Evolutionary conservation across 139 green algal genomes (phyloP).

Genomic region (Chloropicon primus): DNA sequence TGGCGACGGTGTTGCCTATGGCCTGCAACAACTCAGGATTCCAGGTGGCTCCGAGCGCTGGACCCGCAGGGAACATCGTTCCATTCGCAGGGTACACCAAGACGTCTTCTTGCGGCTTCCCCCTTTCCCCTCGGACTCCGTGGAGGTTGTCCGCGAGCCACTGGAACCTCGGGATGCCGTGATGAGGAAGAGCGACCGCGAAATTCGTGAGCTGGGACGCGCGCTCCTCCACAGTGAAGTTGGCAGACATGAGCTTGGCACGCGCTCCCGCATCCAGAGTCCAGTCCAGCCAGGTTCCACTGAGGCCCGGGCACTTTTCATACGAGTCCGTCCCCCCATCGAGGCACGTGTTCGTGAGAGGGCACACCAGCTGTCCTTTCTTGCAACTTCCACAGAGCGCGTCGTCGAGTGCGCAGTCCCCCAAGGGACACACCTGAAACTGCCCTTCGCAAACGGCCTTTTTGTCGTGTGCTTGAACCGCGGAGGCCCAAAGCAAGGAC

Average conservation of each 20-base stretch:
- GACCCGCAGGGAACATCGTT: neutral
- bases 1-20: neutral
- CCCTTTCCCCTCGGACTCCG: neutral
- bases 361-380: neutral
- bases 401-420: neutral
- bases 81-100: neutral
- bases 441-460: neutral
- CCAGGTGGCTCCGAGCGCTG: neutral
- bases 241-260: neutral
- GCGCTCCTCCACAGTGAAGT: neutral
- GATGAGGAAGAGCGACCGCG: neutral
- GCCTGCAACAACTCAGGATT: neutral
- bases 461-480: no score
- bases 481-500: no score
- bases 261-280: neutral
- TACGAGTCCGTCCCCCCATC: neutral
- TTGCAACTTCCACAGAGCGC: neutral
- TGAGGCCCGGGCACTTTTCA: neutral
- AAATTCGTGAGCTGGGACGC: neutral
- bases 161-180: neutral
- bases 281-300: neutral
- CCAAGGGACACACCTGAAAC: neutral
- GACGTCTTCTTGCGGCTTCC: neutral
- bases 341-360: neutral
- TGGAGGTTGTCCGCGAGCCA: neutral